Percentiles rank a stretch among this genome's conserved stretches.
Evolutionary conservation across 139 green algal genomes (phyloP).

Genomic region (Dunaliella primolecta): DNA sequence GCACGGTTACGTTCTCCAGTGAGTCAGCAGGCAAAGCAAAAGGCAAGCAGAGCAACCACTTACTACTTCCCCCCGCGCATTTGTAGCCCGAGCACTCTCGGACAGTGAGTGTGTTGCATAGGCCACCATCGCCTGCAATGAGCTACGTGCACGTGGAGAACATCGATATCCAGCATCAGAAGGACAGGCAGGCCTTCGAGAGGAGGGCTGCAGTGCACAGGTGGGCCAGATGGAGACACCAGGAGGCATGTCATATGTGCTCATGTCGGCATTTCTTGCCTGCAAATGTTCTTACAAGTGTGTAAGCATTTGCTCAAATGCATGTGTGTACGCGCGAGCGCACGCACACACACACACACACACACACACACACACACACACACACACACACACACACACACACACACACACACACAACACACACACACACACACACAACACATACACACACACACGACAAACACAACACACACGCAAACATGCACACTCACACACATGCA

Average conservation of each 20-base stretch:
- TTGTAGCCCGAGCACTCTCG: neutral
- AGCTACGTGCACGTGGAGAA: constrained; percentile 28
- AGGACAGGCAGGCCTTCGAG: constrained; percentile 22
- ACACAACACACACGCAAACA: too few relatives aligned
- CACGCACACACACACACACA: neutral
- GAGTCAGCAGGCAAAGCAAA: too few relatives aligned
- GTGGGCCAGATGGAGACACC: too few relatives aligned
- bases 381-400: neutral
- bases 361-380: neutral
- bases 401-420: too few relatives aligned
- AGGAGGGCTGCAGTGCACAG: constrained; percentile 11
- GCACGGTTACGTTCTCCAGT: too few relatives aligned
- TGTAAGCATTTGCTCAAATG: neutral
- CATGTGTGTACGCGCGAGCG: neutral
- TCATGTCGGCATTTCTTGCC: neutral
- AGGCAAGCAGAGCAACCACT: too few relatives aligned
- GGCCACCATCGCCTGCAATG: neutral
- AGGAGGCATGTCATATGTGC: neutral
- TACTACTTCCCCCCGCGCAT: too few relatives aligned
- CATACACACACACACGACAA: too few relatives aligned
- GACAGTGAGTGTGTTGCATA: constrained; percentile 20
- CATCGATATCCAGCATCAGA: constrained; percentile 22
- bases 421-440: too few relatives aligned
- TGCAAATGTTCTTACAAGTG: neutral
- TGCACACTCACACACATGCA: too few relatives aligned